A percentile compares a stretch with the other conserved stretches of the same genome.
Conservation (phyloP, 148 eudicot species). For the Diospyros kaki region DNA sequence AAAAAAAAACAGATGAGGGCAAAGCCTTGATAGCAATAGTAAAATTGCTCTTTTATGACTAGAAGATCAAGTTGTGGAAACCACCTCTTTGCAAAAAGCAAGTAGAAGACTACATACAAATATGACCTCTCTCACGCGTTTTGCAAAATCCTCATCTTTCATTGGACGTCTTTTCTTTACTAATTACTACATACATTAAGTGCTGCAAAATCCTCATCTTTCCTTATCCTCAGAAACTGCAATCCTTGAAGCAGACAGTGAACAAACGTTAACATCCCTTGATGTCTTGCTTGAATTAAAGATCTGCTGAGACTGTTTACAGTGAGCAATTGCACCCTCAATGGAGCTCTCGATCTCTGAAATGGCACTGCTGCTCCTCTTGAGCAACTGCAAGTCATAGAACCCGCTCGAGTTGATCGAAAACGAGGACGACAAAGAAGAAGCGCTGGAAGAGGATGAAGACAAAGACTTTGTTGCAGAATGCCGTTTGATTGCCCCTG, state of each 20-base stretch:
- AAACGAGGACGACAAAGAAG: constrained; percentile 45
- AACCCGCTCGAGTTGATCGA: constrained; percentile 40
- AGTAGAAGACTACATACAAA: not conserved
- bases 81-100: too few species aligned
- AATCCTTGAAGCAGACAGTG: constrained; percentile 32
- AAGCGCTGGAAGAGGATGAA: constrained; percentile 26
- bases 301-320: constrained; percentile 58
- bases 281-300: constrained; percentile 21
- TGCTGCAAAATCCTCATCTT: constrained; percentile 27
- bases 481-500: constrained; percentile 54
- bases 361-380: constrained; percentile 53
- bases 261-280: constrained; percentile 27
- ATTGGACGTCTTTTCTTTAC: not conserved
- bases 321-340: constrained; percentile 77
- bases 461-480: constrained; percentile 40
- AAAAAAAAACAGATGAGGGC: too few species aligned
- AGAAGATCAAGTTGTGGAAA: too few species aligned
- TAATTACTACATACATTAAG: constrained; percentile 1
- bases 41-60: too few species aligned
- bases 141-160: constrained; percentile 8
- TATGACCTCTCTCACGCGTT: not conserved
- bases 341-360: constrained; percentile 60
- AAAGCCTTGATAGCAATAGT: too few species aligned
- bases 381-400: constrained; percentile 40
- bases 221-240: constrained; percentile 26